Percentiles rank a stretch among this genome's conserved stretches.
Conservation (phyloP, 768 basidiomycete species). For the Nidularia pulvinata region DNA sequence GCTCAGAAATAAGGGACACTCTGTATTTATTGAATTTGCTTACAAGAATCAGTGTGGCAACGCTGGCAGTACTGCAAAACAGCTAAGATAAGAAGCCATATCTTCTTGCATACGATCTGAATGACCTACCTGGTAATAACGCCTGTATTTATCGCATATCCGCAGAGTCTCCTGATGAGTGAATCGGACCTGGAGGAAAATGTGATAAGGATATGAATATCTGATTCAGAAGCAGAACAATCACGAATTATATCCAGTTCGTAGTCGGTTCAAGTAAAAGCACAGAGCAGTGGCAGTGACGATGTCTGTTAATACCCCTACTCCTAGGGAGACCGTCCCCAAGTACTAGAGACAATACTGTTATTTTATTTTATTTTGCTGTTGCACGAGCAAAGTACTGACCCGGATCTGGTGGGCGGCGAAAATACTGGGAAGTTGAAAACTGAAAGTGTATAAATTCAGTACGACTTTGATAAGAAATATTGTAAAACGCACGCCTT, state of each 20-base stretch:
- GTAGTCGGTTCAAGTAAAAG: slow-evolving; percentile 56
- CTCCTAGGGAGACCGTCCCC: slow-evolving; percentile 49
- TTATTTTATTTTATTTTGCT: no score
- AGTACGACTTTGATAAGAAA: background rate
- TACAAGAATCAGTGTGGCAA: slow-evolving; percentile 56
- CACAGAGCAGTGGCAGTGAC: slow-evolving; percentile 58
- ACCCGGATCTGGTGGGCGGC: slow-evolving; percentile 47
- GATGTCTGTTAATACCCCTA: slow-evolving; percentile 58
- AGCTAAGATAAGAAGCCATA: background rate
- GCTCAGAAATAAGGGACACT: slow-evolving; percentile 1
- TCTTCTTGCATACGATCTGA: background rate
- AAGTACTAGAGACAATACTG: slow-evolving; percentile 22
- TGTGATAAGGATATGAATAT: background rate
- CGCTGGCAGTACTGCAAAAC: slow-evolving; percentile 35
- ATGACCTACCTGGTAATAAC: slow-evolving; percentile 51
- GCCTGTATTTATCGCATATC: slow-evolving; percentile 70
- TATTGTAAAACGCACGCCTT: slow-evolving; percentile 34
- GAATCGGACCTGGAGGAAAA: slow-evolving; percentile 47
- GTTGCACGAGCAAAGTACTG: slow-evolving; percentile 4
- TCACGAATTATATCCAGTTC: slow-evolving; percentile 51
- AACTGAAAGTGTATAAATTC: slow-evolving; percentile 19
- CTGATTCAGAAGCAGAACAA: slow-evolving; percentile 7
- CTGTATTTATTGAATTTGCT: slow-evolving; percentile 11
- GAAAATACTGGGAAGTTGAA: slow-evolving; percentile 37
- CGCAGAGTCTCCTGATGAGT: slow-evolving; percentile 52